Percentiles rank a stretch among this genome's conserved stretches.
phyloP scores from a whole-genome alignment of 2,329 filamentous ascomycete species.

The Magnaporthiopsis rhizophila region DNA sequence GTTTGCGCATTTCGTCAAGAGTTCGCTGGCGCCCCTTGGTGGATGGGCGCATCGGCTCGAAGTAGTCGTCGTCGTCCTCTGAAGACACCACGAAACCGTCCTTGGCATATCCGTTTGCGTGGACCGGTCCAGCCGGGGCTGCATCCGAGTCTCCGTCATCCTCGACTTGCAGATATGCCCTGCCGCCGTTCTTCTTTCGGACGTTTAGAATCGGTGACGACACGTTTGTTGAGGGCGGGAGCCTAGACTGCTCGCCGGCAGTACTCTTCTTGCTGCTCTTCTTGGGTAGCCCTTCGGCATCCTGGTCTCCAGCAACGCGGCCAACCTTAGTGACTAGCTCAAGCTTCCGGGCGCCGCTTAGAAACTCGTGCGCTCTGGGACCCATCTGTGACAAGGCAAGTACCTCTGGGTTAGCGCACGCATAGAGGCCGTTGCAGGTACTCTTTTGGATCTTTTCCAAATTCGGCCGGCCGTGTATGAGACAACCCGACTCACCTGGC shows the following conservation, averaged over 20 bases:
- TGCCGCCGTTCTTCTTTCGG: conserved; percentile 27
- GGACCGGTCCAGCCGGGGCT: conserved; percentile 14
- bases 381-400: conserved; percentile 25
- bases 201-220: conserved; percentile 42
- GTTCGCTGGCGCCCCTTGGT: conserved; percentile 25
- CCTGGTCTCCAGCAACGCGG: conserved; percentile 13
- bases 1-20: conserved; percentile 40
- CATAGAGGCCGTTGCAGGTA: background rate
- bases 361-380: conserved; percentile 31
- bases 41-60: conserved; percentile 31
- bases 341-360: conserved; percentile 36
- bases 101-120: conserved; percentile 36
- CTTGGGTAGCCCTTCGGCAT: conserved; percentile 17
- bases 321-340: conserved; percentile 29
- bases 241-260: conserved; percentile 7
- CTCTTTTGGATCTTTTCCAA: background rate
- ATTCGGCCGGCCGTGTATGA: background rate
- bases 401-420: background rate
- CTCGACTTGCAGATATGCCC: conserved; percentile 19
- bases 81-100: conserved; percentile 33
- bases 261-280: conserved; percentile 22
- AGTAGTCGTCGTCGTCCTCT: conserved; percentile 33
- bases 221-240: conserved; percentile 37
- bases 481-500: conserved; percentile 44
- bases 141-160: conserved; percentile 31